Evolutionary conservation across 179 eudicot genomes (phyloP), one percentile per base, ranked within the genome.

Genomic region (Drosera spatulata): DNA sequence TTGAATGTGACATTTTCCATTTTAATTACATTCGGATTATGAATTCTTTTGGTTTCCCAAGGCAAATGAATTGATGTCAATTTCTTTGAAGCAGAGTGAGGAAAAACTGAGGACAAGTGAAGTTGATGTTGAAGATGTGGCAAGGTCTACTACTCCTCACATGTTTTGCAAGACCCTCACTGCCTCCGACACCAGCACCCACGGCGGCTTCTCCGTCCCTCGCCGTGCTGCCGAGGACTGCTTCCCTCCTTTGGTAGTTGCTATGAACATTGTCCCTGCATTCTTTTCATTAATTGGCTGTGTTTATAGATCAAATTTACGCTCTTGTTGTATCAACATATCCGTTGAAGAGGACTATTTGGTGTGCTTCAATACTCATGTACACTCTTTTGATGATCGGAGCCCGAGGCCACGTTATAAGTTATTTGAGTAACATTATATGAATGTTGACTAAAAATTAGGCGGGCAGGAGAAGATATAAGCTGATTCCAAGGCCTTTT

Each of bases 141-240:
- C 57, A 8, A 93, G 83, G 64, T 71, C 93, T 3, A 74, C 75
- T 51, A 89, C 93, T 63, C 90, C 97, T 5, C 99, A 93, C 61
- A 89, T 93, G 99, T 93, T 93, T 73, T 93, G 99, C 79, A 22
- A 22, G 33, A 22, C 33, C 33, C 33, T 22, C 33, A 22, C 33
- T 0, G 33, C 33, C 33, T 22, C 98, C 2, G 99, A 93, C 71
- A 93, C 99, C 5, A 93, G 99, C 78, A 86, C 99, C 48, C 99
- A 93, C 73, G 99, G 99, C 5, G 99, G 99, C 1, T 93, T 93
- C 72, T 93, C 99, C 39, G 99, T 93, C 52, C 99, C 99, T 64
- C 97, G 99, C 49, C 87, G 99, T 37, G 99, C 99, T 67, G 99
- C 99, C 0, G 99, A 93, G 79, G 97, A 93, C 65, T 93, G 99